A percentile compares a stretch with the other conserved stretches of the same genome.
These are phyloP conservation scores for Gossypium schwendimanii DNA, from an alignment of 441 rosid genomes.

Conservation along the genomic window DNA sequence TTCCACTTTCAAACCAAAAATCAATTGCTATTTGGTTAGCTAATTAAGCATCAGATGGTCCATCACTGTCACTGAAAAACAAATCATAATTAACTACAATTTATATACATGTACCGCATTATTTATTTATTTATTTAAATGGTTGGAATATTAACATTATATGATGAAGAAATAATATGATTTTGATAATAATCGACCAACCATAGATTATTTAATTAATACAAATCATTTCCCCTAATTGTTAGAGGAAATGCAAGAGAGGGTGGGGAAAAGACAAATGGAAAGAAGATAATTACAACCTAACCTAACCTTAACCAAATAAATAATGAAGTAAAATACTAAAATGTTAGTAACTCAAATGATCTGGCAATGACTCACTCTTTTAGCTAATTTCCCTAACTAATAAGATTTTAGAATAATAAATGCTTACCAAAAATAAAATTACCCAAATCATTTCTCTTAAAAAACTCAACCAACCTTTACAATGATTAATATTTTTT, in stretches of 20 bases:
- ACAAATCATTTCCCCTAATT: not conserved
- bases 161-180: not conserved
- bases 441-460: too few species aligned
- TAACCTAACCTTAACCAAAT: not conserved
- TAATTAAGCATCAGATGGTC: not conserved
- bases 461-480: too few species aligned
- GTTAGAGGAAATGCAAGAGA: not conserved
- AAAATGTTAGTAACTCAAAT: not conserved
- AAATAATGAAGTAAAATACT: not conserved
- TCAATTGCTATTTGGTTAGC: not conserved
- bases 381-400: not conserved
- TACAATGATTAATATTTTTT: too few species aligned
- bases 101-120: too few species aligned
- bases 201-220: not conserved
- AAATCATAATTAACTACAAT: not conserved
- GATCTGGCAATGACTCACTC: constrained; percentile 1
- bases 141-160: constrained; percentile 12
- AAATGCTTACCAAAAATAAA: not conserved
- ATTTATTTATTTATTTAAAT: not conserved
- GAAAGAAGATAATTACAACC: not conserved
- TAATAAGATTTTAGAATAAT: not conserved
- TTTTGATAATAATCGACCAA: constrained; percentile 5
- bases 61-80: not conserved
- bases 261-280: constrained; percentile 1
- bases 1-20: not conserved